Evolutionary conservation across 2,329 filamentous ascomycete species (phyloP).

Genomic region (Scytalidium sp.): DNA sequence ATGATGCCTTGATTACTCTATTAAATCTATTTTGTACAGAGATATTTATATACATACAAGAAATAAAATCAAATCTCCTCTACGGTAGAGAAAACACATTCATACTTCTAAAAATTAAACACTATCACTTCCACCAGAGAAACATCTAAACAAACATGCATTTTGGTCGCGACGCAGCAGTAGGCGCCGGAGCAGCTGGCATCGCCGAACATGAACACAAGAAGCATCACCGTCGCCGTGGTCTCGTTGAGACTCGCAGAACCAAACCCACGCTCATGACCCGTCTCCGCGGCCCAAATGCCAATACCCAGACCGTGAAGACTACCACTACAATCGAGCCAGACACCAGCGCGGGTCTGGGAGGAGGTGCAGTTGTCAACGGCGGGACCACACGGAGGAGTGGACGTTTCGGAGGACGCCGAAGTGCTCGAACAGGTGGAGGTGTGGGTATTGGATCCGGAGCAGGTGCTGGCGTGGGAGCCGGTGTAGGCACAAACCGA

Average conservation of each 20-base stretch:
- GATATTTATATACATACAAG: conserved; percentile 18
- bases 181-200: conserved; percentile 11
- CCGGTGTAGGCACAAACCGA: conserved; percentile 25
- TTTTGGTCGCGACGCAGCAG: conserved; percentile 12
- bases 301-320: conserved; percentile 26
- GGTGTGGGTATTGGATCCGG: too few relatives aligned
- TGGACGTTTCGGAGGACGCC: conserved; percentile 14
- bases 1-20: too few relatives aligned
- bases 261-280: conserved; percentile 51
- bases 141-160: conserved; percentile 1
- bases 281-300: conserved; percentile 43
- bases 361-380: not conserved
- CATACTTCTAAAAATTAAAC: too few relatives aligned
- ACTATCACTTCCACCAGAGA: not conserved
- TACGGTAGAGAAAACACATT: too few relatives aligned
- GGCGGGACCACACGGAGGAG: conserved; percentile 10
- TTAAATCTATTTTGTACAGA: too few relatives aligned
- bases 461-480: not conserved
- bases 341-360: too few relatives aligned
- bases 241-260: conserved; percentile 27
- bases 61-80: too few relatives aligned
- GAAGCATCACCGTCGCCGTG: conserved; percentile 29
- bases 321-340: conserved; percentile 23
- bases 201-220: conserved; percentile 11
- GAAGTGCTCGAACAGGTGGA: conserved; percentile 32